phyloP scores from a whole-genome alignment of 177 flowering plant species.

The Vitis hybrid region DNA sequence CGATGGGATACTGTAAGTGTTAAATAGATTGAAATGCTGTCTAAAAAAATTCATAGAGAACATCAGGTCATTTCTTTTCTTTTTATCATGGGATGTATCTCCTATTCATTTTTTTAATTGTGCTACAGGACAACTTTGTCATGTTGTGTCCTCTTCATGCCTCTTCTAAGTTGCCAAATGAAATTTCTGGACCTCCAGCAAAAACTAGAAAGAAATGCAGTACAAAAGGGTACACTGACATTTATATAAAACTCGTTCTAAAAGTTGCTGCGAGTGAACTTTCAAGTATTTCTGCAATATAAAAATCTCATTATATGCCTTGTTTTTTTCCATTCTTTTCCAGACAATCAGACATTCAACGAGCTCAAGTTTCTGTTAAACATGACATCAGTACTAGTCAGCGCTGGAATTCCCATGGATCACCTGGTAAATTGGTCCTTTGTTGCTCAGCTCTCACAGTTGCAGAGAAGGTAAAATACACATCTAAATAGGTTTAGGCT shows the following conservation, averaged over 20 bases:
- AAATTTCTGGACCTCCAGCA: conserved; percentile 29
- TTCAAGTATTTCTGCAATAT: not conserved
- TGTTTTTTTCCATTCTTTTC: conserved; percentile 4
- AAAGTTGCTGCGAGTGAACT: not conserved
- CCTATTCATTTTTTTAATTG: not conserved
- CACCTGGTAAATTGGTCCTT: conserved; percentile 52
- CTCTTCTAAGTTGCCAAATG: conserved; percentile 65
- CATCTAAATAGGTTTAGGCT: not conserved
- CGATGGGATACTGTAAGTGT: conserved; percentile 89
- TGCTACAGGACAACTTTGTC: conserved; percentile 84
- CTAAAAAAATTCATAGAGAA: not conserved
- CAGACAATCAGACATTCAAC: conserved; percentile 29
- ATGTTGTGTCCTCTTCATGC: conserved; percentile 88
- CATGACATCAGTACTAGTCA: conserved; percentile 11
- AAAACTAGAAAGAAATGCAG: conserved; percentile 28
- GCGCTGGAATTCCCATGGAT: conserved; percentile 31
- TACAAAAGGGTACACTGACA: conserved; percentile 35
- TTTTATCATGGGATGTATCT: not conserved
- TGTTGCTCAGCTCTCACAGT: conserved; percentile 81
- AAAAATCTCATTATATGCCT: not conserved
- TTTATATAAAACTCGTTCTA: not conserved
- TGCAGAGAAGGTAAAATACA: conserved; percentile 12
- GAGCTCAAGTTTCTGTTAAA: conserved; percentile 20
- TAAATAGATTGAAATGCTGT: not conserved
- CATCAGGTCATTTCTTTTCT: not conserved